Percentiles rank a stretch among this genome's conserved stretches.
Conservation (phyloP, 2,329 filamentous ascomycete genomes). For the Fusarium siculi region DNA sequence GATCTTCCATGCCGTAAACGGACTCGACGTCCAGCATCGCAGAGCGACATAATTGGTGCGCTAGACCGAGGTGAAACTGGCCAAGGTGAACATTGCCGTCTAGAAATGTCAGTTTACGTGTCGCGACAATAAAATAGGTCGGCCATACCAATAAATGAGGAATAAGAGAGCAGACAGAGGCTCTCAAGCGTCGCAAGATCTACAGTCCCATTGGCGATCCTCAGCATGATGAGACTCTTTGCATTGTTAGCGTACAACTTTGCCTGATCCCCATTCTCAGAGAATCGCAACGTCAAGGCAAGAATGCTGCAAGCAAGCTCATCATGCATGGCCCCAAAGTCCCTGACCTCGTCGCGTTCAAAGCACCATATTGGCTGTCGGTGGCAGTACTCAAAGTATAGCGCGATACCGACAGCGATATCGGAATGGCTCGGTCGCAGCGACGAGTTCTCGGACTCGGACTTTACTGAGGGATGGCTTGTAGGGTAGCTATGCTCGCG, state of each 20-base stretch:
- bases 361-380: slow-evolving; percentile 59
- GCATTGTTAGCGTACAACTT: slow-evolving; percentile 53
- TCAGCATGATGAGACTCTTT: slow-evolving; percentile 58
- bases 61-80: slow-evolving; percentile 61
- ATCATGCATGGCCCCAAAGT: slow-evolving; percentile 50
- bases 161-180: slow-evolving; percentile 61
- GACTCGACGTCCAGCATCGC: slow-evolving; percentile 59
- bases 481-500: slow-evolving; percentile 39
- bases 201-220: slow-evolving; percentile 62
- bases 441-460: slow-evolving; percentile 43
- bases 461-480: slow-evolving; percentile 41
- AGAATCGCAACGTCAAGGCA: slow-evolving; percentile 53
- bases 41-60: slow-evolving; percentile 61
- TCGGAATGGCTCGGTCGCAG: slow-evolving; percentile 48
- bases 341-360: slow-evolving; percentile 53
- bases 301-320: slow-evolving; percentile 56
- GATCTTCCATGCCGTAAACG: slow-evolving; percentile 50
- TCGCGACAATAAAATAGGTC: not conserved
- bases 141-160: slow-evolving; percentile 59
- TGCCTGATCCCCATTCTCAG: slow-evolving; percentile 47
- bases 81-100: slow-evolving; percentile 61
- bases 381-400: slow-evolving; percentile 58
- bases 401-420: slow-evolving; percentile 48
- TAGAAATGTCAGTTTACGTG: slow-evolving; percentile 35
- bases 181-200: slow-evolving; percentile 62